Conservation (phyloP, 2,329 filamentous ascomycete genomes). For the Colletotrichum sp. region DNA sequence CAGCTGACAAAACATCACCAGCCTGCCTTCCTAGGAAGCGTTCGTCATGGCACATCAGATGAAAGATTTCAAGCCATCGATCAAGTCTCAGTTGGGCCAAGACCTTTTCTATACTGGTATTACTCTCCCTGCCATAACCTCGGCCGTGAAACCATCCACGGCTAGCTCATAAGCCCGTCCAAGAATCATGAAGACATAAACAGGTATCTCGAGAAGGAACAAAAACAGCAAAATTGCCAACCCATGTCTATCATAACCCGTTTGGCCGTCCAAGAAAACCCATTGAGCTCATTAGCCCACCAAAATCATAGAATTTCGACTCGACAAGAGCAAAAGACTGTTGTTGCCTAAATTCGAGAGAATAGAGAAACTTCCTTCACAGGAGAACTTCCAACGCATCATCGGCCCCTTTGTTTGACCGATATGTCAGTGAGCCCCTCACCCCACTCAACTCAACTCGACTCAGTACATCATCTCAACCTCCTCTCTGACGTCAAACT, state of each 20-base stretch:
- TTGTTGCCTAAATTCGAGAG: background rate
- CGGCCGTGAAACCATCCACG: background rate
- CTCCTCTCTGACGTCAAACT: constrained; percentile 17
- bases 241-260: background rate
- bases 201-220: background rate
- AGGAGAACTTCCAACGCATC: background rate
- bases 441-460: background rate
- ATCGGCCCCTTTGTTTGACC: background rate
- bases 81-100: background rate
- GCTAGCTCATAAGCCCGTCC: background rate
- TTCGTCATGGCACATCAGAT: too few relatives aligned
- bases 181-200: background rate
- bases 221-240: background rate
- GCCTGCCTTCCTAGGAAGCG: too few relatives aligned
- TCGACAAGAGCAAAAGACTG: background rate
- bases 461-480: background rate
- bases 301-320: background rate
- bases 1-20: too few relatives aligned
- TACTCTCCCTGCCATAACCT: background rate
- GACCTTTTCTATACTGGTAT: background rate
- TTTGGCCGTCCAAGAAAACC: background rate
- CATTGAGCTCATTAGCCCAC: background rate
- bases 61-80: too few relatives aligned
- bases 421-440: background rate
- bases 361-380: background rate